Conservation (phyloP, 208 protist genomes). For the Trypanosoma lewisi region DNA sequence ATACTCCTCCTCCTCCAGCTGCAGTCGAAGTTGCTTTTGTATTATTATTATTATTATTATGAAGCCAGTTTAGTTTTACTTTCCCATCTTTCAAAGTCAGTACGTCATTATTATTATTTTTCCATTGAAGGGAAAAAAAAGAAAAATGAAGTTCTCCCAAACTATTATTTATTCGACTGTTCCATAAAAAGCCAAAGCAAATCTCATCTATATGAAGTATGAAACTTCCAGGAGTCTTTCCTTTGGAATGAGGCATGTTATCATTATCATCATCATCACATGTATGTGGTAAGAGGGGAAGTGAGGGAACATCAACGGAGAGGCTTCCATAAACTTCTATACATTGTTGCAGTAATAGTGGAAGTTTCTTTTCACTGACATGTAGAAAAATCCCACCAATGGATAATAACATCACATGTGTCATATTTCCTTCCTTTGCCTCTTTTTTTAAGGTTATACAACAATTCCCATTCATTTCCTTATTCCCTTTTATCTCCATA, state of each 20-base stretch:
- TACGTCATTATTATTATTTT: constrained; percentile 10
- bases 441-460: constrained; percentile 10
- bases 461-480: neutral
- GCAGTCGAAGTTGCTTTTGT: neutral
- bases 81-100: constrained; percentile 8
- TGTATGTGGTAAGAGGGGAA: neutral
- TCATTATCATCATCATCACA: neutral
- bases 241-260: too few relatives aligned
- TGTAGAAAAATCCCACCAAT: constrained; percentile 16
- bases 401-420: neutral
- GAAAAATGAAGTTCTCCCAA: constrained; percentile 1
- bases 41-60: too few relatives aligned
- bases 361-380: constrained; percentile 10
- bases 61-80: constrained; percentile 15
- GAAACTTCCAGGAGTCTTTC: neutral
- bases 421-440: neutral
- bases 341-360: constrained; percentile 3
- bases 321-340: neutral
- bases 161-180: constrained; percentile 9
- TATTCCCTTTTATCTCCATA: constrained; percentile 9
- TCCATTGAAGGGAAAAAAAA: constrained; percentile 8
- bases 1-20: neutral
- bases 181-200: constrained; percentile 18
- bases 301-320: neutral
- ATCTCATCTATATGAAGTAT: constrained; percentile 1